A percentile compares a stretch with the other conserved stretches of the same genome.
phyloP scores from a whole-genome alignment of 2,329 filamentous ascomycete species.

The Proliferodiscus dingleyae region DNA sequence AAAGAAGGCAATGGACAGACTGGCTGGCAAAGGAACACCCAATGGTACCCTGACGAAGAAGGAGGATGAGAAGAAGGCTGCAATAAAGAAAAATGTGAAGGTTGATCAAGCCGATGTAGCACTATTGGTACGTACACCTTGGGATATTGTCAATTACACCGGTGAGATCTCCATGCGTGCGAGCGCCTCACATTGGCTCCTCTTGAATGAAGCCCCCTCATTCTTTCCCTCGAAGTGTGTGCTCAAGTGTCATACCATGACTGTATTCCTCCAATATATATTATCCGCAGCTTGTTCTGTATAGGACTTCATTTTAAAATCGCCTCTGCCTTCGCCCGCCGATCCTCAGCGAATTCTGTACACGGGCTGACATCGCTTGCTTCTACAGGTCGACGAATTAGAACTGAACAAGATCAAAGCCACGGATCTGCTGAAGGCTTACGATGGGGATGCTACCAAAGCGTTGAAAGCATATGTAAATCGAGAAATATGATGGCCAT shows the following conservation, averaged over 20 bases:
- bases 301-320: too few species aligned
- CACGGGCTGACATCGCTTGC: conserved; percentile 11
- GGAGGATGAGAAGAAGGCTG: conserved; percentile 46
- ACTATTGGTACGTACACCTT: conserved; percentile 54
- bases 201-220: too few species aligned
- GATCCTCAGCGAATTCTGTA: too few species aligned
- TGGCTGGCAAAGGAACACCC: conserved; percentile 38
- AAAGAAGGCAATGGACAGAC: conserved; percentile 64
- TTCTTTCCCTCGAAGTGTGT: too few species aligned
- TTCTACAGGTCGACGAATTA: conserved; percentile 61
- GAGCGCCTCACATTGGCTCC: too few species aligned
- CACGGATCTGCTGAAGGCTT: conserved; percentile 65
- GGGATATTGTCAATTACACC: too few species aligned
- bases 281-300: too few species aligned
- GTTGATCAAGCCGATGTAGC: conserved; percentile 67
- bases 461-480: conserved; percentile 59
- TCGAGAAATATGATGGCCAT: conserved; percentile 16
- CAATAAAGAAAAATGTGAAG: conserved; percentile 56
- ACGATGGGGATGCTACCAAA: conserved; percentile 65
- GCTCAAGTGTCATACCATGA: too few species aligned
- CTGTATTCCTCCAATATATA: too few species aligned
- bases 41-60: conserved; percentile 34
- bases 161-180: too few species aligned
- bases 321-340: too few species aligned
- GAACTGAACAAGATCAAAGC: conserved; percentile 68